These are phyloP conservation scores for Gastrodia elata DNA, from an alignment of 106 monocot species.

Conservation along the genomic window DNA sequence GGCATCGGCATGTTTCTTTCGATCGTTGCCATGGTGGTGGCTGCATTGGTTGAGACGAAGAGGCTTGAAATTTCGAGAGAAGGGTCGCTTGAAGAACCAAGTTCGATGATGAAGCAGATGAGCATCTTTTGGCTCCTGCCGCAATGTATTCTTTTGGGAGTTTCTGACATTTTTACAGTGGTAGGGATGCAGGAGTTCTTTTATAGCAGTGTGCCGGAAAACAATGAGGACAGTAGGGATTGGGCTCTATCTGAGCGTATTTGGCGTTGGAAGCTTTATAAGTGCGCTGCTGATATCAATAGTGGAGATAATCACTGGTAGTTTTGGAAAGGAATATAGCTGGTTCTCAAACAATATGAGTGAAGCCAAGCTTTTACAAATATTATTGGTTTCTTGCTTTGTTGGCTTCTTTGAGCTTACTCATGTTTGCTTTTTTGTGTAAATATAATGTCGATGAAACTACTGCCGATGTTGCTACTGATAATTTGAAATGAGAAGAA, in stretches of 20 bases:
- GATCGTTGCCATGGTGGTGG: slow-evolving; percentile 58
- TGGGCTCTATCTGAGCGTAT: slow-evolving; percentile 81
- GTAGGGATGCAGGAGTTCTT: slow-evolving; percentile 99
- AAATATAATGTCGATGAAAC: slow-evolving; percentile 21
- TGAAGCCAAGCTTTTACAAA: slow-evolving; percentile 50
- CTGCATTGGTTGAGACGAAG: slow-evolving; percentile 48
- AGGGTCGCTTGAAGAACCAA: not conserved
- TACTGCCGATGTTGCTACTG: not conserved
- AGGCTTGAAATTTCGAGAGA: slow-evolving; percentile 15
- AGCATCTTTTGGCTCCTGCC: slow-evolving; percentile 88
- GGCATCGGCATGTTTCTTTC: slow-evolving; percentile 85
- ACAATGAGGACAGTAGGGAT: slow-evolving; percentile 79
- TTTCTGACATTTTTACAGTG: slow-evolving; percentile 81
- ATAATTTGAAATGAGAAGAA: not conserved
- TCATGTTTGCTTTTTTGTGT: slow-evolving; percentile 42
- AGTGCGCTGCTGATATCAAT: slow-evolving; percentile 52
- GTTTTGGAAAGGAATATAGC: slow-evolving; percentile 10
- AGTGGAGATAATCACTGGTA: slow-evolving; percentile 34
- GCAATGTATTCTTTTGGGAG: slow-evolving; percentile 72
- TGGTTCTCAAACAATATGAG: slow-evolving; percentile 84
- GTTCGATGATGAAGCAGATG: slow-evolving; percentile 10
- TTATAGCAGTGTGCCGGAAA: slow-evolving; percentile 60
- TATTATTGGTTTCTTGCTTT: slow-evolving; percentile 83
- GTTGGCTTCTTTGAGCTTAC: slow-evolving; percentile 53
- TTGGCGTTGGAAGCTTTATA: slow-evolving; percentile 77